Conservation (phyloP, 352 stramenopile genomes). For the Pythium scleroteichum region DNA sequence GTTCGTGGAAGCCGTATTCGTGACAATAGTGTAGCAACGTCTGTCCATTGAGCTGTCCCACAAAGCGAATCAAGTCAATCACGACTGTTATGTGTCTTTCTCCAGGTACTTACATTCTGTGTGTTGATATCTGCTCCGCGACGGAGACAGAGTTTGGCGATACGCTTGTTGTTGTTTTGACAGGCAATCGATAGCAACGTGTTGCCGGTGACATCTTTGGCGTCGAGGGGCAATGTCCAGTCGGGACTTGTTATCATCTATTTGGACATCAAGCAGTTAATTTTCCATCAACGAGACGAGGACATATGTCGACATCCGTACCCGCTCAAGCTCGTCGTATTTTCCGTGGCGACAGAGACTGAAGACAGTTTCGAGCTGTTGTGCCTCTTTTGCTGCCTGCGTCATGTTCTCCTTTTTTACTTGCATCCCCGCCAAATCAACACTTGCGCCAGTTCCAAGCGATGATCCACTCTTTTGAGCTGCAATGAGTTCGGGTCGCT, state of each 20-base stretch:
- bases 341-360: conserved; percentile 90
- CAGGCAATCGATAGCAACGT: conserved; percentile 92
- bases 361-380: conserved; percentile 90
- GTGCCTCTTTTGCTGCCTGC: conserved; percentile 77
- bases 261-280: conserved; percentile 1
- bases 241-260: conserved; percentile 90
- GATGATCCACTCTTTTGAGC: conserved; percentile 22
- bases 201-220: conserved; percentile 91
- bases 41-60: conserved; percentile 84
- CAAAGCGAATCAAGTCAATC: neutral
- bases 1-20: conserved; percentile 93
- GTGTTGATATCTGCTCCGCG: conserved; percentile 93
- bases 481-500: conserved; percentile 49
- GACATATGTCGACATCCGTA: conserved; percentile 24
- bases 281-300: too few relatives aligned
- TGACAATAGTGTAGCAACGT: conserved; percentile 93
- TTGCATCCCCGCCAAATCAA: neutral
- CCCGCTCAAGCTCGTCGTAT: conserved; percentile 84
- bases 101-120: conserved; percentile 70
- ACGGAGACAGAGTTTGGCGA: conserved; percentile 93
- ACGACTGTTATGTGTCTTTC: neutral
- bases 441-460: neutral
- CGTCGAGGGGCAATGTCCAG: conserved; percentile 90
- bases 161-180: conserved; percentile 97
- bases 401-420: conserved; percentile 71